Evolutionary conservation across 2,329 filamentous ascomycete species (phyloP), one percentile per base, ranked within the genome.

Genomic region (Geosmithia morbida): DNA sequence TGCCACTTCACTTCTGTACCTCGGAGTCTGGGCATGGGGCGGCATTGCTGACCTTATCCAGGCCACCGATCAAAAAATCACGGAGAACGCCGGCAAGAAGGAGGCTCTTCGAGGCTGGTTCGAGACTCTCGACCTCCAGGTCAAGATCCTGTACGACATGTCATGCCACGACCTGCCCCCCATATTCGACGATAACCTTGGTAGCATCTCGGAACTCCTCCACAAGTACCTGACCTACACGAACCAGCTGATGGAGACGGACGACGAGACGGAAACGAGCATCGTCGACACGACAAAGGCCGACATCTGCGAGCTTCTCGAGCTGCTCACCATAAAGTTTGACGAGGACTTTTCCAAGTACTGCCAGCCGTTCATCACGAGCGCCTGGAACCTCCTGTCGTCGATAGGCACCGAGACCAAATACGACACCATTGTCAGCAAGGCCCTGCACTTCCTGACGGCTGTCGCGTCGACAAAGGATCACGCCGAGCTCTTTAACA

Each of bases 101-200:
- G 77, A 75, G 5, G 77, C 73, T 16, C 73, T 98, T 43, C 80
- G 82, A 58, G 78, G 79, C 54, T 85, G 87, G 61, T 89, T 95
- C 56, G 81, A 85, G 53, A 87, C 88, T 2, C 74, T 98, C 52
- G 89, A 90, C 61, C 73, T 97, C 46, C 79, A 94, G 55, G 74
- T 96, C 55, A 94, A 94, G 69, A 81, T 98, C 45, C 81, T 97
- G 61, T 92, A 92, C 67, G 94, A 98, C 64, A 79, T 98, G 46
- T 96, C 89, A n/a, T 95, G 83, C 60, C 94, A 98, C 62, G 92
- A 98, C 63, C 75, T 98, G 56, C 88, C 92, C 16, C 89, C 90
- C 2, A 82, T 92, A 55, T 94, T 98, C 62, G 92, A 98, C 69
- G 84, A 94, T 53, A 85, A 94, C 59, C 74, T 98, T 18, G 66